phyloP scores from a whole-genome alignment of 164 flowering plant genomes.

The Annona squamosa region DNA sequence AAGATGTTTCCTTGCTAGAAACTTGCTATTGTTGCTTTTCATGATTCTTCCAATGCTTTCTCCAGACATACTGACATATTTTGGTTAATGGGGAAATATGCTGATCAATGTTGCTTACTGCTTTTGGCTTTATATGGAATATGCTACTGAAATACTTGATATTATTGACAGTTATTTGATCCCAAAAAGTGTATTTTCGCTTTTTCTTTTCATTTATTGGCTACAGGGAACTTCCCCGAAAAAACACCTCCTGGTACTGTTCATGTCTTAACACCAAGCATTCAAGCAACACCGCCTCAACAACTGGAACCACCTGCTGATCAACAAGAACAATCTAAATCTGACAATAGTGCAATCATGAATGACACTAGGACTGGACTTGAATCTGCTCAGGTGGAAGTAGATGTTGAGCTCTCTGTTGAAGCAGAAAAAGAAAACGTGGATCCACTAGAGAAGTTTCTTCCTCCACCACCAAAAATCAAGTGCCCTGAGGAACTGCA shows the following conservation, averaged over 20 bases:
- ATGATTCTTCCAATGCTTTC: not conserved
- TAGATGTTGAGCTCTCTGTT: slow-evolving; percentile 20
- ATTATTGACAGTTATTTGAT: not conserved
- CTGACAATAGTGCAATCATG: slow-evolving; percentile 18
- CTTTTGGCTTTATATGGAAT: not conserved
- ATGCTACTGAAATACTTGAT: not conserved
- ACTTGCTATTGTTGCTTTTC: not conserved
- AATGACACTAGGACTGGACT: slow-evolving; percentile 21
- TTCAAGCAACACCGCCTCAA: slow-evolving; percentile 35
- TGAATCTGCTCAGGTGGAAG: slow-evolving; percentile 31
- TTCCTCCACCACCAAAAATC: slow-evolving; percentile 63
- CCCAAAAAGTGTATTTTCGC: not conserved
- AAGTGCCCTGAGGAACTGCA: slow-evolving; percentile 81
- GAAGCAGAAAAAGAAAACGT: slow-evolving; percentile 29
- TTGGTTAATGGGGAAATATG: not conserved
- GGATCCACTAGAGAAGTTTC: slow-evolving; percentile 60
- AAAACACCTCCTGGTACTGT: slow-evolving; percentile 29
- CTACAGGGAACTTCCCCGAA: slow-evolving; percentile 38
- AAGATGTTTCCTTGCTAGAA: not conserved
- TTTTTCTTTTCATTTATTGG: not conserved
- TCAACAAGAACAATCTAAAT: slow-evolving; percentile 28
- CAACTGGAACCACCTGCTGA: slow-evolving; percentile 33
- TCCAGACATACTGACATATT: not conserved
- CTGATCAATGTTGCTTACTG: not conserved
- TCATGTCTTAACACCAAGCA: slow-evolving; percentile 28